Percentiles rank a stretch among this genome's conserved stretches.
phyloP scores from a whole-genome alignment of 129 eudicot species.

The Apium graveolens region DNA sequence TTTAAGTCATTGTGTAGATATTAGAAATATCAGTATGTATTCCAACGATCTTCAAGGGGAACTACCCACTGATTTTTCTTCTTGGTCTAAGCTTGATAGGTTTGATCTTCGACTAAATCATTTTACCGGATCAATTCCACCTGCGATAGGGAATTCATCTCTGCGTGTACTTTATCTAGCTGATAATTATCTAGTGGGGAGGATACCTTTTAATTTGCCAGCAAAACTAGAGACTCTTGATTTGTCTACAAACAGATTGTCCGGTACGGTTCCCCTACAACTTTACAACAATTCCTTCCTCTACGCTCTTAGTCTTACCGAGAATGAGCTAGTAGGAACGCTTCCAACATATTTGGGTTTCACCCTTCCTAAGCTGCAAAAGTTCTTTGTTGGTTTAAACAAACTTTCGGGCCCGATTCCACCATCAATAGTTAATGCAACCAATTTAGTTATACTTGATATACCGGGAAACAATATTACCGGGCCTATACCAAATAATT shows the following conservation, averaged over 20 bases:
- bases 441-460: background rate
- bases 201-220: constrained; percentile 10
- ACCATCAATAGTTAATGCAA: constrained; percentile 15
- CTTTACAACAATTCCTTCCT: constrained; percentile 10
- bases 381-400: background rate
- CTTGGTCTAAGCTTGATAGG: too few relatives aligned
- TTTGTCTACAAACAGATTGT: background rate
- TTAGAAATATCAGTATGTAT: too few relatives aligned
- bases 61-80: too few relatives aligned
- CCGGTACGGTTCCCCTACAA: constrained; percentile 2
- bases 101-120: background rate
- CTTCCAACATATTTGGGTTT: constrained; percentile 9
- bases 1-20: too few relatives aligned
- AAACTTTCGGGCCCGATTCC: background rate
- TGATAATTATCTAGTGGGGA: constrained; percentile 6
- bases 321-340: background rate
- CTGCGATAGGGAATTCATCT: constrained; percentile 14
- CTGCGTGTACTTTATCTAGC: background rate
- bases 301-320: background rate
- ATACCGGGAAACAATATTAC: background rate
- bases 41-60: too few relatives aligned
- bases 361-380: background rate
- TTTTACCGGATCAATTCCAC: constrained; percentile 15
- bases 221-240: background rate
- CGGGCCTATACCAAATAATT: constrained; percentile 7